Base-by-base conservation (phyloP, 805 yeast species). In the Lachancea nothofagi region DNA sequence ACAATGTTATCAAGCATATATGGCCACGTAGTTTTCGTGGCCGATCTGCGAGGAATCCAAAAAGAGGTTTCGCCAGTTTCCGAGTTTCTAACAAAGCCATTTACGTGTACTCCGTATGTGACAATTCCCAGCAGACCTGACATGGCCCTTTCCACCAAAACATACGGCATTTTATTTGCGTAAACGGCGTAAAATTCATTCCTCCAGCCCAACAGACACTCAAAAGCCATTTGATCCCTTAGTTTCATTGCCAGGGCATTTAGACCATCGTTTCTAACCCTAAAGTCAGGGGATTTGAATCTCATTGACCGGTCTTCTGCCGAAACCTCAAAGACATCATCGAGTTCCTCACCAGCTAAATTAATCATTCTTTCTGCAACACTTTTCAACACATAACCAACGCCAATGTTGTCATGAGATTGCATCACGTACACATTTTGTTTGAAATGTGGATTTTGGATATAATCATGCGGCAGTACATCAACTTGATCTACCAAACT, bases 1-100 rank as follows among this genome's bases (percentile, higher is more conserved):
- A 93, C 84, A 1, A 95, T 87, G 59, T 89, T 90, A 59, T 93
- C 98, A 27, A 89, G 71, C 83, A 77, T 82, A 0, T 84, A 83
- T 0, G 98, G 97, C 65, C 77, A 90, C 0, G 98, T 93, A 13
- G 81, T 81, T 59, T 93, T 93, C 2, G 78, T 71, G 4, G 67
- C 59, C 0, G 97, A 73, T 48, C 98, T 67, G 45, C 86, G 66
- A 0, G 98, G 96, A 7, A 90, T 71, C 97, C 97, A 93, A 42
- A 83, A 51, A 50, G 75, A 72, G 23, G 73, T 45, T 24, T 66
- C 62, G 1, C 72, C 71, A 28, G 67, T 62, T 2, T 42, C 15
- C 4, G 74, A 53, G 2, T 76, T 71, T 0, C 76, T 71, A 0
- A 82, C 67, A 50, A 77, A 93, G 1, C 97, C 97, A 49, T 77